Evolutionary conservation across 805 yeast species (phyloP).

Genomic region (Nakazawaea molendinolei): DNA sequence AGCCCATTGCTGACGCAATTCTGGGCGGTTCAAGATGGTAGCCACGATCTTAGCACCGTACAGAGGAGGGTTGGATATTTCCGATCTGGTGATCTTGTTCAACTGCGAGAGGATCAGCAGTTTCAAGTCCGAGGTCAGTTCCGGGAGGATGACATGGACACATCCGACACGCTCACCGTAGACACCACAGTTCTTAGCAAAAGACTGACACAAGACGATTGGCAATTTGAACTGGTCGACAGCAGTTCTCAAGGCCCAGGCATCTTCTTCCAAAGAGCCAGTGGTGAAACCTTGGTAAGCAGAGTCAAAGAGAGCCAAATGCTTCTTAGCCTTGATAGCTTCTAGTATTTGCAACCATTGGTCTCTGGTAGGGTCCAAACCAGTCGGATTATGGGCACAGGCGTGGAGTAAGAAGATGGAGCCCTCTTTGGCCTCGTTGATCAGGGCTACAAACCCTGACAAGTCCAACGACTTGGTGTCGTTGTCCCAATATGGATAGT

Average conservation of each 20-base stretch:
- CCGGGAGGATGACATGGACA: conserved; percentile 64
- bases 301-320: conserved; percentile 82
- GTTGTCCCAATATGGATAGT: conserved; percentile 84
- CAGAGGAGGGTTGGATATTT: conserved; percentile 90
- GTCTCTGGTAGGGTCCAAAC: conserved; percentile 80
- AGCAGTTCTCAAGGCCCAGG: conserved; percentile 73
- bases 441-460: conserved; percentile 56
- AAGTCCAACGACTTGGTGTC: conserved; percentile 65
- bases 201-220: conserved; percentile 82
- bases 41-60: conserved; percentile 92
- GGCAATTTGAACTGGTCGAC: conserved; percentile 45
- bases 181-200: conserved; percentile 94
- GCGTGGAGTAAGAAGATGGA: conserved; percentile 84
- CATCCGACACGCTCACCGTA: conserved; percentile 98
- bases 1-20: conserved; percentile 73
- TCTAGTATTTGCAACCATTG: conserved; percentile 74
- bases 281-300: conserved; percentile 98
- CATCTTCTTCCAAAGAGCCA: conserved; percentile 78
- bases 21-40: conserved; percentile 60
- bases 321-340: conserved; percentile 52
- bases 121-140: conserved; percentile 31
- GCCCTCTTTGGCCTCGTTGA: conserved; percentile 63
- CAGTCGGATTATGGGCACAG: conserved; percentile 98
- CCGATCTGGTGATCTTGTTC: conserved; percentile 69
- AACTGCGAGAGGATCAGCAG: conserved; percentile 70